Evolutionary conservation across 2,329 filamentous ascomycete species (phyloP), one percentile per base, ranked within the genome.

Genomic region (Stenocarpella maydis): DNA sequence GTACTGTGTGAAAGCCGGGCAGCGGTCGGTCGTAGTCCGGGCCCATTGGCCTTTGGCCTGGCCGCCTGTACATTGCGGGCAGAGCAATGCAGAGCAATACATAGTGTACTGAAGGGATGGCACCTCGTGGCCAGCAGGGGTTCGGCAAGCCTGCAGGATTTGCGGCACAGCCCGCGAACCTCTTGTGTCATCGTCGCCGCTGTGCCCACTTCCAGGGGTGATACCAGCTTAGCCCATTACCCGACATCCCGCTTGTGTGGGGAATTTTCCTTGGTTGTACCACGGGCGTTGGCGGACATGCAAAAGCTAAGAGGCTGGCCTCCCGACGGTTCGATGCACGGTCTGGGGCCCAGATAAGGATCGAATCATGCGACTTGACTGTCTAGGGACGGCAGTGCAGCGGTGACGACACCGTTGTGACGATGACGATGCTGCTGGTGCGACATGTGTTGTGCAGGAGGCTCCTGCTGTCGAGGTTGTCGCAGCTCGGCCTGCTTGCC

Each of bases 131-230:
- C 50, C 55, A 61, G 47, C 69, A 71, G 69, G 67, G 69, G 61
- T 69, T 60, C 60, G 67, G 67, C 58, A 49, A 64, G 67, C 65
- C 67, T 71, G 69, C 69, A 71, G 52, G 53, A 64, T 67, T 61
- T 37, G 67, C 69, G 69, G 69, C 69, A 64, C 54, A 66, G 67
- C 69, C 65, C 69, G 69, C 49, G 69, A 69, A 69, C 61, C 63
- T 55, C 65, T 21, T 71, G 69, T 67, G 54, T 63, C 54, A 71
- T 71, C 53, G 65, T 54, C 67, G 67, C 54, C 47, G 67, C 61
- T 34, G 66, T 67, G 65, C 65, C 65, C 65, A 67, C 65, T 58
- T 67, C 54, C 66, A 69, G 66, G 66, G 69, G 66, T 65, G 66
- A 47, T 47, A 67, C 64, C 50, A 54, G 54, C 52, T 67, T 63